Base-by-base conservation (phyloP, 2,329 filamentous ascomycete species). In the Penicillium sp. region DNA sequence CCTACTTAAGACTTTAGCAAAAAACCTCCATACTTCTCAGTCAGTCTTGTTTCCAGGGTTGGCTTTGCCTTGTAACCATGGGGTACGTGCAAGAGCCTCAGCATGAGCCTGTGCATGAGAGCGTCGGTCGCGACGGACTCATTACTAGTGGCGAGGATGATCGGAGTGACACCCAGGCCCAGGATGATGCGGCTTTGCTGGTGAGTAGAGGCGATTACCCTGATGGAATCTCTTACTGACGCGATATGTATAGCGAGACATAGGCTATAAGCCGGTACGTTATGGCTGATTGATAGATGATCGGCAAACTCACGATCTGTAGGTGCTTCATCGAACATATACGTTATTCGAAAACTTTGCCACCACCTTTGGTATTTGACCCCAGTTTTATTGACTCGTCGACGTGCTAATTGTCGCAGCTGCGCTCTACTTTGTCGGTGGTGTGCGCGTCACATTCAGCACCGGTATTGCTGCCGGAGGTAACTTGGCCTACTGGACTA, bases 401-500 rank as follows among this genome's bases (percentile, higher is more conserved):
- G 15, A 27, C 42, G n/a, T 40, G 31, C 28, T 23, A n/a, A 41
- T 42, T 42, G 1, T 27, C 38, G 42, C 33, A 82, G 80, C 81
- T 53, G 81, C 81, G 1, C 68, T 83, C 2, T 83, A 82, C 65
- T 82, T 82, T 49, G 75, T 83, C 39, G 81, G 81, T 27, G 81
- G 78, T 50, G 78, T 82, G 33, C 75, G 80, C 35, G 78, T 81
- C 2, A 82, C 80, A 0, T 83, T 81, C 60, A 81, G 77, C n/a
- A 83, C 80, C 9, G 81, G 81, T 53, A 81, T 83, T 32, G 79
- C 78, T 24, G 80, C 80, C 15, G 81, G 81, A 47, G 81, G 81
- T 37, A 81, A 81, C 53, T 63, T 82, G 42, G 81, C 81, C 6
- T 83, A 83, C 59, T 83, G 80, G 80, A 81, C 80, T 52, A 82